Evolutionary conservation across 768 basidiomycete genomes (phyloP).

Genomic region (Lepiota venenata): DNA sequence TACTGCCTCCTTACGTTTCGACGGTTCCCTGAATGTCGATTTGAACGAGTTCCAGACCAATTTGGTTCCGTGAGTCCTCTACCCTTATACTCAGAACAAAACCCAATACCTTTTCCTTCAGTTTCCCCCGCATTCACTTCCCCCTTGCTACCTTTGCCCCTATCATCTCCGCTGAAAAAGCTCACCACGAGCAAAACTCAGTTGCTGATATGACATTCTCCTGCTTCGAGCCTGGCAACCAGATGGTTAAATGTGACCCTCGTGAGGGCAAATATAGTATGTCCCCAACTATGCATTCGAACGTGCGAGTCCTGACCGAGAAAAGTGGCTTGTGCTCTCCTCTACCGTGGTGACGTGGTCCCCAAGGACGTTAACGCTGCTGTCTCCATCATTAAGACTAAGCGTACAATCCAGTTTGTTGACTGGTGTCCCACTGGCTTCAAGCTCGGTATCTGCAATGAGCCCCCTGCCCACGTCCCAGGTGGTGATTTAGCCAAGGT

Average conservation of each 20-base stretch:
- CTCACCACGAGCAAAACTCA: conserved; percentile 94
- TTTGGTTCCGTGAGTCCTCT: conserved; percentile 79
- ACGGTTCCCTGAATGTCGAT: conserved; percentile 96
- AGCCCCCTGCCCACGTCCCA: conserved; percentile 88
- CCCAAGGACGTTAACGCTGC: conserved; percentile 95
- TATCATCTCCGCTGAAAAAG: conserved; percentile 93
- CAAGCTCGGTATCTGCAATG: conserved; percentile 98
- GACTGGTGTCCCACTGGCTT: conserved; percentile 99
- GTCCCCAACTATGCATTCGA: conserved; percentile 23
- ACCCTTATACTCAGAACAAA: neutral
- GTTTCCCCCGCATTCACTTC: conserved; percentile 98
- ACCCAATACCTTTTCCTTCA: conserved; percentile 25
- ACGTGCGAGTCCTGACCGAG: conserved; percentile 14
- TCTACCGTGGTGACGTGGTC: conserved; percentile 96
- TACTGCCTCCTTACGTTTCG: conserved; percentile 95
- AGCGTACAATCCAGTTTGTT: conserved; percentile 96
- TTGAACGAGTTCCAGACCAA: conserved; percentile 99
- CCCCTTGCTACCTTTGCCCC: conserved; percentile 96
- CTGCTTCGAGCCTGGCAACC: conserved; percentile 95
- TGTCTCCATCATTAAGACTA: conserved; percentile 93
- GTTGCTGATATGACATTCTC: conserved; percentile 98
- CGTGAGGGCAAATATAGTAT: conserved; percentile 97
- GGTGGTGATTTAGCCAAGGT: conserved; percentile 95
- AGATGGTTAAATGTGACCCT: conserved; percentile 96
- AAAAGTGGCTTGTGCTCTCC: conserved; percentile 83